Evolutionary conservation across 208 protist species (phyloP).

Genomic region (Leishmania lainsoni): DNA sequence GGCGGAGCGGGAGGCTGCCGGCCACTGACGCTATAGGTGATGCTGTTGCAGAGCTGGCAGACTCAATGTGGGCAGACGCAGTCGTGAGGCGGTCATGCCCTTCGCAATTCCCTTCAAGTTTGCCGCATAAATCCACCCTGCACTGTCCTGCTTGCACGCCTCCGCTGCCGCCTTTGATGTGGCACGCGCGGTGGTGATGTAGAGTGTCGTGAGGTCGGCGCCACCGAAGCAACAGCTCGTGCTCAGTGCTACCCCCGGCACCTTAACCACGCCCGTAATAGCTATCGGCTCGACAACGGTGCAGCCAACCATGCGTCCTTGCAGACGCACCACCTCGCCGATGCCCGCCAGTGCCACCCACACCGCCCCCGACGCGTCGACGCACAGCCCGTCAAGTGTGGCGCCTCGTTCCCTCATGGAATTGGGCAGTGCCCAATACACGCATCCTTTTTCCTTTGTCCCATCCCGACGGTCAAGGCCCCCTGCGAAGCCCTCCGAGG

Average conservation of each 20-base stretch:
- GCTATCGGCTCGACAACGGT: neutral
- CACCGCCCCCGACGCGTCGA: conserved; percentile 25
- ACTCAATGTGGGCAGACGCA: conserved; percentile 4
- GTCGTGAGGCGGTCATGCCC: conserved; percentile 18
- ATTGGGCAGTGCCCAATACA: conserved; percentile 25
- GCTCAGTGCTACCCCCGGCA: conserved; percentile 18
- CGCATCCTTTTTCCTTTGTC: conserved; percentile 2
- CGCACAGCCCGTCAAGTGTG: conserved; percentile 30
- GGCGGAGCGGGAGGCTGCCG: neutral
- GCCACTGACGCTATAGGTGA: neutral
- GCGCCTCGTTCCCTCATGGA: conserved; percentile 13
- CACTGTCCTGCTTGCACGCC: conserved; percentile 21
- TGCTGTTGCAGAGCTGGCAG: neutral
- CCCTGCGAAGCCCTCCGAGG: neutral
- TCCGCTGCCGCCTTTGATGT: conserved; percentile 20
- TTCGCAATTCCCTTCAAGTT: conserved; percentile 31
- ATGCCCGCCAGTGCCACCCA: conserved; percentile 33
- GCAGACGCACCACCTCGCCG: conserved; percentile 32
- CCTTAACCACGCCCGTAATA: conserved; percentile 25
- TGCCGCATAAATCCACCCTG: conserved; percentile 31
- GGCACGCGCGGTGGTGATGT: conserved; percentile 35
- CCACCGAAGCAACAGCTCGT: conserved; percentile 44
- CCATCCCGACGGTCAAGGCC: neutral
- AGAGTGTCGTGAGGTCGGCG: conserved; percentile 28
- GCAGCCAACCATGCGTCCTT: conserved; percentile 5